Evolutionary conservation across 306 rosid genomes (phyloP), one percentile per base, ranked within the genome.

Genomic region (Dalbergia oliveri): DNA sequence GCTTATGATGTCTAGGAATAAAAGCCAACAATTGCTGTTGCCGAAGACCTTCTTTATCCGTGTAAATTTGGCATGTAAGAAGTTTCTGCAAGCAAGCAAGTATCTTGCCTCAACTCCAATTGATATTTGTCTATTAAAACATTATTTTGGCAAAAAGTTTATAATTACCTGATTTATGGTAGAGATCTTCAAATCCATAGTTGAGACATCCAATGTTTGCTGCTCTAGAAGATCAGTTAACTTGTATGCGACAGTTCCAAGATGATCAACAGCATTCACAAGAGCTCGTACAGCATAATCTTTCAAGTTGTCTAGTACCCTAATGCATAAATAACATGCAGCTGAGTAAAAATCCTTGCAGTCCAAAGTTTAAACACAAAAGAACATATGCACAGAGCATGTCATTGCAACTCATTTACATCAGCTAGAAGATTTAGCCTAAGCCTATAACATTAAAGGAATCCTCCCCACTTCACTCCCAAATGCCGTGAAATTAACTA

Each of bases 261-360:
- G 97, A 90, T 95, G 98, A 87, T 95, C 99, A 76, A 95, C 98
- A 62, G 98, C 99, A 77, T 94, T 94, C 44, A 94, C 97, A 72
- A 94, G 95, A 78, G 98, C 97, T 70, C 91, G 90, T 23, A 91
- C 94, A 78, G 95, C 94, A 86, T 93, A 95, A 88, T 91, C 98
- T 82, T 95, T 95, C 87, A 95, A 87, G 87, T 95, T 95, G 69
- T 95, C 98, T 76, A 95, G 88, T 16, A 93, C 97, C 98, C 98
- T 95, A 79, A 56, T 62, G 34, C 67, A 84, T 57, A 78, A 56
- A 65, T 31, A 47, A 66, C 47, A 53, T 23, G 14, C 23, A 69
- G 47, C 15, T 53, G 31, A 80, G 81, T 16, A 66, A 34, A 66
- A 15, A 18, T 76, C 4, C 18, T n/a, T 5, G 45, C 31, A 79